These are phyloP conservation scores for Prosopis cineraria DNA, from an alignment of 306 rosid species.

Conservation along the genomic window DNA sequence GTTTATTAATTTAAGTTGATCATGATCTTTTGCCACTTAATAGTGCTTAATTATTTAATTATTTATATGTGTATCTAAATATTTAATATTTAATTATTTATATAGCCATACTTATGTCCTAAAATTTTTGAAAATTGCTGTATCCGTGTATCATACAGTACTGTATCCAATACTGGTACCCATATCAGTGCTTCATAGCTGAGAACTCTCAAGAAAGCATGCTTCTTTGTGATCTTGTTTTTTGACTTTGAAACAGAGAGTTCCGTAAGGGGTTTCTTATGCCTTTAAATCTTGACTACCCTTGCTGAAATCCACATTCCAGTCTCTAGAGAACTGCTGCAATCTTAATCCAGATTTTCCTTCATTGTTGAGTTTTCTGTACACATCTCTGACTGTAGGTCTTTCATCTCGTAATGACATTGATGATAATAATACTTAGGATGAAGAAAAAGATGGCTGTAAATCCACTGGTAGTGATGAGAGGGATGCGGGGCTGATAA, in stretches of 20 bases:
- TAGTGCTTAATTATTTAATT: too few relatives aligned
- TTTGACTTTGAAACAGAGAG: neutral
- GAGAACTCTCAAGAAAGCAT: neutral
- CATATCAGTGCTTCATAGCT: too few relatives aligned
- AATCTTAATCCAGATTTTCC: neutral
- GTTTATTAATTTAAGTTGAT: too few relatives aligned
- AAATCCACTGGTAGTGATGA: neutral
- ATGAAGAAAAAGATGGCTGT: neutral
- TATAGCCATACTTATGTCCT: too few relatives aligned
- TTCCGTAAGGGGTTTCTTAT: neutral
- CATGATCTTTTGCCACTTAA: too few relatives aligned
- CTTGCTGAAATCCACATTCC: neutral
- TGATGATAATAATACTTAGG: neutral
- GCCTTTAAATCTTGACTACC: neutral
- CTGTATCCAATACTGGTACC: too few relatives aligned
- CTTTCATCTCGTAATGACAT: neutral
- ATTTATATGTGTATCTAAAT: too few relatives aligned
- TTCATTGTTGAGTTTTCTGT: neutral
- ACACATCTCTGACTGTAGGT: neutral
- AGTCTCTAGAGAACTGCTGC: neutral
- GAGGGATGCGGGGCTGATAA: neutral
- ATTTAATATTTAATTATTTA: too few relatives aligned
- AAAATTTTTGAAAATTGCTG: too few relatives aligned
- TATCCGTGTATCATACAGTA: too few relatives aligned
- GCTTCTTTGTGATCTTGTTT: neutral